These are phyloP conservation scores for Sutorius eximius DNA, from an alignment of 1,284 basidiomycete genomes.

Conservation along the genomic window DNA sequence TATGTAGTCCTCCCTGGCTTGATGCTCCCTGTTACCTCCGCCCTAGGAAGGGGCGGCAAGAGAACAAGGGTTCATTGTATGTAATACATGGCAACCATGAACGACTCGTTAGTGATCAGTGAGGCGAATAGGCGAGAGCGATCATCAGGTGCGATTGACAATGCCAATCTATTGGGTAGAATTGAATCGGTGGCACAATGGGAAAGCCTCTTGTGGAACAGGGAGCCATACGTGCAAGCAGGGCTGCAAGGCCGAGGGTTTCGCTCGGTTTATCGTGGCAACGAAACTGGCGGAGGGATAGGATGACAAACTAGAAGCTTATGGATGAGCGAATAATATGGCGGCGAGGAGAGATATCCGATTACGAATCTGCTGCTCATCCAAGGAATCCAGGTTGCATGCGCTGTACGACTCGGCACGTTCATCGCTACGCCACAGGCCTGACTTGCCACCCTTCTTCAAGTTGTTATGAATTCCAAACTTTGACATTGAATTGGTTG, in stretches of 20 bases:
- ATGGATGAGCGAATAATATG: neutral
- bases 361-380: neutral
- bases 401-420: constrained; percentile 4
- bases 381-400: neutral
- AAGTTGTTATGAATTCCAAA: neutral
- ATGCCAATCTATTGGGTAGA: neutral
- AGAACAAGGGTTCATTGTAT: neutral
- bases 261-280: neutral
- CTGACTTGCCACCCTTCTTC: constrained; percentile 7
- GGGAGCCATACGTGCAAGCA: neutral
- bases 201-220: neutral
- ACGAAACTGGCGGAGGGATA: neutral
- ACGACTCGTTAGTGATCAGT: neutral
- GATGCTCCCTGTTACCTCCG: neutral
- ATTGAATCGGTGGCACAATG: neutral
- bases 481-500: neutral
- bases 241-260: neutral
- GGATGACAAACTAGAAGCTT: neutral
- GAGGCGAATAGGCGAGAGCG: constrained; percentile 3
- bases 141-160: neutral
- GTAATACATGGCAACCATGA: constrained; percentile 1
- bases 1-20: neutral
- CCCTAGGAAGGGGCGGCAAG: neutral
- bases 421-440: constrained; percentile 26
- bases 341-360: neutral